These are phyloP conservation scores for Ascochyta viciae-villosae DNA, from an alignment of 2,329 filamentous ascomycete genomes.

Conservation along the genomic window DNA sequence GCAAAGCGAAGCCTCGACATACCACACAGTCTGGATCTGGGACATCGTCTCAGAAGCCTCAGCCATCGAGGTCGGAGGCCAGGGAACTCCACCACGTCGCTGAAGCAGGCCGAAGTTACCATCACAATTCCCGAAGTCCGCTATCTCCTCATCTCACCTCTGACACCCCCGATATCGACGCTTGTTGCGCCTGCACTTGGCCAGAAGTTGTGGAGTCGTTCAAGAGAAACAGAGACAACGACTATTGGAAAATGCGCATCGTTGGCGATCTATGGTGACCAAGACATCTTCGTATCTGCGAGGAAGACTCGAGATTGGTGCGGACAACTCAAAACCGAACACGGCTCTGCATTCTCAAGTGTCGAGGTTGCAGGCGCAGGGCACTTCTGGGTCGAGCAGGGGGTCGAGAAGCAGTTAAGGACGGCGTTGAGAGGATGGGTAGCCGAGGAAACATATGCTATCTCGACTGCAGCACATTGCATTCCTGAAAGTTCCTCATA, in stretches of 20 bases:
- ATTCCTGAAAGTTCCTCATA: neutral
- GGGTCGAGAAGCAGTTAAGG: conserved; percentile 50
- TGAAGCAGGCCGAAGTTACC: conserved; percentile 1
- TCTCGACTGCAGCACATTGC: neutral
- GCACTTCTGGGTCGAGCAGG: conserved; percentile 59
- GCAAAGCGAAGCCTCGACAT: conserved; percentile 41
- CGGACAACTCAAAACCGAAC: conserved; percentile 55
- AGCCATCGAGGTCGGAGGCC: conserved; percentile 32
- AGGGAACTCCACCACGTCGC: conserved; percentile 13
- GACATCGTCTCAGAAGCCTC: conserved; percentile 34
- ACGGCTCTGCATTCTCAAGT: conserved; percentile 46
- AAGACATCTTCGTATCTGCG: conserved; percentile 74
- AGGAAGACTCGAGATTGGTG: conserved; percentile 73
- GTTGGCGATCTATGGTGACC: conserved; percentile 75
- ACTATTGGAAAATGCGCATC: conserved; percentile 51
- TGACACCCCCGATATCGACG: conserved; percentile 53
- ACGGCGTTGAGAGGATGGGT: conserved; percentile 52
- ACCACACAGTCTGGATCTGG: conserved; percentile 46
- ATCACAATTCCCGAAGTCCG: conserved; percentile 33
- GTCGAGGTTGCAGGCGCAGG: conserved; percentile 58
- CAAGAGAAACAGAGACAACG: conserved; percentile 20
- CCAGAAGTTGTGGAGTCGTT: conserved; percentile 36
- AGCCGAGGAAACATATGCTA: conserved; percentile 16
- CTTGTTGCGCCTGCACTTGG: conserved; percentile 43
- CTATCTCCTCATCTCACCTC: conserved; percentile 58